Evolutionary conservation across 2,329 filamentous ascomycete species (phyloP).

Genomic region (Zymoseptoria passerinii): DNA sequence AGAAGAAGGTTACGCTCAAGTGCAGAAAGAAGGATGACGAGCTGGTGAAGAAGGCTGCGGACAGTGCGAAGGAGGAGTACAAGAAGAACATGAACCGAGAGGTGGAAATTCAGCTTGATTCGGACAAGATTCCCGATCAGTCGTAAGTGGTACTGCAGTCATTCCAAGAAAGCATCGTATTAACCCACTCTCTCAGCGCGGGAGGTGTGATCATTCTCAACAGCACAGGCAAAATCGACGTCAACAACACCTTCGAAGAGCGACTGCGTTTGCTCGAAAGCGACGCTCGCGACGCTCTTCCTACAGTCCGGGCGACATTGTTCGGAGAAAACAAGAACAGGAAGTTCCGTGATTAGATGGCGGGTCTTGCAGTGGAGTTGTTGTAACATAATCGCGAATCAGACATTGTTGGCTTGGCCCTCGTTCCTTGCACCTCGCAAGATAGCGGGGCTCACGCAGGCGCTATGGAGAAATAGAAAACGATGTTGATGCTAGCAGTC

Average conservation of each 20-base stretch:
- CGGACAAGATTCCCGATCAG: slow-evolving; percentile 68
- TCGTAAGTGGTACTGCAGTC: slow-evolving; percentile 53
- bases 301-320: slow-evolving; percentile 72
- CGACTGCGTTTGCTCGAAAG: slow-evolving; percentile 77
- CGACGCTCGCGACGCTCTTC: slow-evolving; percentile 71
- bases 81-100: slow-evolving; percentile 65
- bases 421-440: not conserved
- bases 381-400: not conserved
- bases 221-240: slow-evolving; percentile 85
- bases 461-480: not conserved
- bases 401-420: not conserved
- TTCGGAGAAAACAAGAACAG: slow-evolving; percentile 95
- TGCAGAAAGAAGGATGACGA: slow-evolving; percentile 73
- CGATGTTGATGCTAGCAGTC: not conserved
- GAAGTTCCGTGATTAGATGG: slow-evolving; percentile 76
- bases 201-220: slow-evolving; percentile 77
- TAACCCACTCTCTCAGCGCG: slow-evolving; percentile 48
- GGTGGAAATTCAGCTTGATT: slow-evolving; percentile 61
- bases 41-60: slow-evolving; percentile 66
- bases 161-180: slow-evolving; percentile 1
- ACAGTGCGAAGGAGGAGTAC: slow-evolving; percentile 71
- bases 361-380: not conserved
- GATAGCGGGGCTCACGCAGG: not conserved
- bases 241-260: slow-evolving; percentile 97
- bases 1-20: slow-evolving; percentile 64